These are phyloP conservation scores for Pseudopediastrum boryanum DNA, from an alignment of 139 green algal genomes.

Conservation along the genomic window DNA sequence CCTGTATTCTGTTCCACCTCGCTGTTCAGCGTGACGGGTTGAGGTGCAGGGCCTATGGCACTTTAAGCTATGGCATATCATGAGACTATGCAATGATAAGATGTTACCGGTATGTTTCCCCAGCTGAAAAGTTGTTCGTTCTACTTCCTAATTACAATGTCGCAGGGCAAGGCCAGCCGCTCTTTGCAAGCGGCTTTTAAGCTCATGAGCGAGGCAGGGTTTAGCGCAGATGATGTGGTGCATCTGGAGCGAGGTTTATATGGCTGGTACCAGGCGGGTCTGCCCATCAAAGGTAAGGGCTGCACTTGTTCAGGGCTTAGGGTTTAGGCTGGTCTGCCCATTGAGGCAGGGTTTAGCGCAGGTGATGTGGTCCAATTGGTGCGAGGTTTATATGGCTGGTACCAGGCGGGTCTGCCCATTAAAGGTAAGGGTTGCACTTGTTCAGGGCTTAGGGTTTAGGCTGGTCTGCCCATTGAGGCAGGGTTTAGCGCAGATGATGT, in stretches of 20 bases:
- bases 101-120: no score
- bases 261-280: conserved; percentile 27
- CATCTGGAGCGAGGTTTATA: conserved; percentile 32
- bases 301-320: background rate
- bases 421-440: no score
- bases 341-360: background rate
- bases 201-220: conserved; percentile 11
- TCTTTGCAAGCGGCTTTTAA: conserved; percentile 29
- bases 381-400: background rate
- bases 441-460: no score
- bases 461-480: no score
- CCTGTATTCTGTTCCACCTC: no score
- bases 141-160: no score
- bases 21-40: no score
- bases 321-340: background rate
- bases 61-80: no score
- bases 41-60: no score
- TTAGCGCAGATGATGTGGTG: conserved; percentile 13
- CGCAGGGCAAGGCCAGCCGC: conserved; percentile 35
- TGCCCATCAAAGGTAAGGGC: conserved; percentile 24
- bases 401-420: background rate
- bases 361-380: background rate
- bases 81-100: no score
- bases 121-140: no score
- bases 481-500: conserved; percentile 7